Percentiles rank a stretch among this genome's conserved stretches.
phyloP scores from a whole-genome alignment of 139 green algal species.

The Tetratostichococcus sp. region DNA sequence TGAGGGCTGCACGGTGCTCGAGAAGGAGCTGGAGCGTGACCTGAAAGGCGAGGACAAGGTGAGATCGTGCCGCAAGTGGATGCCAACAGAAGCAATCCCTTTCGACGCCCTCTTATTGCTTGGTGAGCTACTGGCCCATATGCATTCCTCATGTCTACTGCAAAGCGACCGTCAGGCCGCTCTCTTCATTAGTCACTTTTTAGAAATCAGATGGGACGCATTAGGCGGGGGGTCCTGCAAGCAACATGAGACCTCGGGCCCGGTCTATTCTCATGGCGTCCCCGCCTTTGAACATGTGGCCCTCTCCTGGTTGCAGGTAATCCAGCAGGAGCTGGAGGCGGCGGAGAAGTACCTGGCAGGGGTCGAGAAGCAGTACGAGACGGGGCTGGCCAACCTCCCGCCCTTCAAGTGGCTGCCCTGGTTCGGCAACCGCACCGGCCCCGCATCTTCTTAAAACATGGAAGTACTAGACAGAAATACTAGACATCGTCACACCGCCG shows the following conservation, averaged over 20 bases:
- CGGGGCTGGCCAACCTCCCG: neutral
- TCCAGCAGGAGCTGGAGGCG: conserved; percentile 21
- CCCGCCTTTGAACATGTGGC: neutral
- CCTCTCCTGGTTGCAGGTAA: conserved; percentile 9
- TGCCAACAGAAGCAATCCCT: too few species aligned
- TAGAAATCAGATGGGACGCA: too few species aligned
- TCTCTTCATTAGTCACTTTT: too few species aligned
- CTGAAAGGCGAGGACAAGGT: conserved; percentile 2
- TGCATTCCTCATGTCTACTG: too few species aligned
- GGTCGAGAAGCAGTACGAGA: conserved; percentile 34
- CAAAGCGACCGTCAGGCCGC: too few species aligned
- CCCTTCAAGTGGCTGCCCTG: conserved; percentile 5
- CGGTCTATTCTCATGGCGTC: neutral
- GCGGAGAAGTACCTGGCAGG: conserved; percentile 24
- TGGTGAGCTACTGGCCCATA: too few species aligned
- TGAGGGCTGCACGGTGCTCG: conserved; percentile 59
- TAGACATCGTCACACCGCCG: too few species aligned
- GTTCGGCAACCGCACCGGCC: too few species aligned
- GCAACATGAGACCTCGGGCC: neutral
- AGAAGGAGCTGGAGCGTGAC: conserved; percentile 17
- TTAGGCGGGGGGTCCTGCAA: neutral
- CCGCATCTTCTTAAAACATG: too few species aligned
- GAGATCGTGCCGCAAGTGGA: too few species aligned
- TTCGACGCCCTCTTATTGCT: too few species aligned
- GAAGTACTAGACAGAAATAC: too few species aligned